Evolutionary conservation across 176 grass and related monocot genomes (phyloP).

Genomic region (Chloris gayana): DNA sequence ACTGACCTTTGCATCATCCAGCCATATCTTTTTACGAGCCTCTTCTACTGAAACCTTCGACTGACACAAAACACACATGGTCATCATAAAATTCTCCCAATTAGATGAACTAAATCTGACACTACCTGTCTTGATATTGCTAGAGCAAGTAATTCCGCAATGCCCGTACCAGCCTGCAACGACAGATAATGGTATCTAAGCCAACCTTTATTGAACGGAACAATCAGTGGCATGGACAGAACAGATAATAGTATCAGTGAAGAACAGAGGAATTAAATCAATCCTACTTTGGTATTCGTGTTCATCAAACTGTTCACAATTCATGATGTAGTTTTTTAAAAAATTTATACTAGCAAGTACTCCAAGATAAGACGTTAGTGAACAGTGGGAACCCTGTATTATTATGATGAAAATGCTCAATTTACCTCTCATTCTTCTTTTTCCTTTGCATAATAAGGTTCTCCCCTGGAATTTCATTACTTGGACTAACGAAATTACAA

Average conservation of each 20-base stretch:
- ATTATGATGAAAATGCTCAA: neutral
- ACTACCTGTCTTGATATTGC: constrained; percentile 62
- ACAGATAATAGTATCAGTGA: neutral
- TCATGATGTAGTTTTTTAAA: neutral
- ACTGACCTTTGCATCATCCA: constrained; percentile 85
- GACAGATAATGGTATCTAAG: constrained; percentile 4
- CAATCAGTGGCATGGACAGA: neutral
- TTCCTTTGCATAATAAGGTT: too few relatives aligned
- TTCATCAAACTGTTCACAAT: constrained; percentile 3
- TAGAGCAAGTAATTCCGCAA: constrained; percentile 83
- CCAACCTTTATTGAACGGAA: neutral
- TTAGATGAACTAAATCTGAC: neutral
- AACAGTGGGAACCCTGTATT: neutral
- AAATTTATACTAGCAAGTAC: neutral
- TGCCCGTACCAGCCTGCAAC: constrained; percentile 91
- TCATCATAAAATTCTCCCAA: constrained; percentile 5
- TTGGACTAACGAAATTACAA: too few relatives aligned
- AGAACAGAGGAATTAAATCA: neutral
- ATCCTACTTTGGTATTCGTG: neutral
- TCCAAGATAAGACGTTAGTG: neutral
- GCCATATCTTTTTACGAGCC: constrained; percentile 88
- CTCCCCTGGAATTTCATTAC: too few relatives aligned
- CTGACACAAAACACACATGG: constrained; percentile 43
- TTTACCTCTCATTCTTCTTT: constrained; percentile 51
- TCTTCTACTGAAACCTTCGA: constrained; percentile 67